Base-by-base conservation (phyloP, 75 land plant species). In the Sequoiadendron giganteum region DNA sequence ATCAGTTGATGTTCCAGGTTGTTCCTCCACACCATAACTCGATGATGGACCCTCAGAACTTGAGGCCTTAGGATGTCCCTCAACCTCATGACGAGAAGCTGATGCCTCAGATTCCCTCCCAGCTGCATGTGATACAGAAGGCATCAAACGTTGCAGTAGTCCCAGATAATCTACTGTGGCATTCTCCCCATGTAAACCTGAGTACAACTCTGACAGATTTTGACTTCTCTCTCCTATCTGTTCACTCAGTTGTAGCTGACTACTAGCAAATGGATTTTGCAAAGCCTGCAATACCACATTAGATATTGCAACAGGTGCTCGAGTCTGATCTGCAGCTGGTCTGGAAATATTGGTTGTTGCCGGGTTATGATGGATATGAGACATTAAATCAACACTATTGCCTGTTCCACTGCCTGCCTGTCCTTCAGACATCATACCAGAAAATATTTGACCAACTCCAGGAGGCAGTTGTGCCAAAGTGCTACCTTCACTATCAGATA, bases 21-120 rank as follows among this genome's bases (percentile, higher is more conserved):
- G 84, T 28, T 52, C 48, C 30, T 45, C 49, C 48, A 34, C 84
- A 47, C 52, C 30, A 28, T 47, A n/a, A 82, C 48, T 82, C 6
- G 47, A 45, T 28, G 84, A 43, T n/a, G 47, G 84, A 82, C 52
- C 48, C 32, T 25, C 84, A 43, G 84, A 82, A 82, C 84, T 82
- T 47, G 84, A n/a, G 84, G 52, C 52, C 48, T n/a, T 82, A 82
- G 84, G 84, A 45, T 82, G 84, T 82, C 28, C 49, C 84, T 82
- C 84, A 28, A 42, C 49, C 10, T 30, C 84, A 82, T 82, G n/a
- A 10, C 25, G 84, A 28, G 52, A 47, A 39, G 52, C 30, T 11
- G 84, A 47, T 28, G 52, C 84, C 52, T 82, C 84, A 82, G 84
- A 47, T 82, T 82, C 84, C 3, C 48, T 82, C 14, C 49, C 84